Evolutionary conservation across 495 filamentous ascomycete species (phyloP), one percentile per base, ranked within the genome.

Genomic region (Geopyxis carbonaria): DNA sequence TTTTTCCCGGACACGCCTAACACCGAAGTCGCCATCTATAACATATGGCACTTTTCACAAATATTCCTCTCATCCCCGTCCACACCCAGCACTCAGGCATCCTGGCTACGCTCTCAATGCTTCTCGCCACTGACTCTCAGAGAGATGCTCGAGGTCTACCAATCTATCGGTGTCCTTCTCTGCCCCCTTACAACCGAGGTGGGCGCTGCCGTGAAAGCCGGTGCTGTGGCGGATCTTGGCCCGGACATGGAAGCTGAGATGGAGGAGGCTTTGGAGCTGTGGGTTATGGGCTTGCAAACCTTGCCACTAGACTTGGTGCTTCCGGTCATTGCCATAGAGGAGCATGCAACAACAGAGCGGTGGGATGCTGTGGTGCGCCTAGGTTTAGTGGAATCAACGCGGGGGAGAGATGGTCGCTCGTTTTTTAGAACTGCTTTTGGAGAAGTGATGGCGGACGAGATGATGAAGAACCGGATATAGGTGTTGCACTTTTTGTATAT

Each of bases 121-220:
- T 22, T 43, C 13, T 13, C 15, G n/a, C 23, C 32, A 8, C 32
- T 8, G 31, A 34, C 43, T 7, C 21, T 54, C 1, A 5, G 43
- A 9, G 51, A 54, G 36, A 41, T 54, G 13, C 19, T 54, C 15
- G 50, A 53, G 16, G 40, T 45, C 28, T 53, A 50, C 37, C 27
- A 42, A 22, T 53, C 45, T n/a, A 18, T 54, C 0, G 45, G 49
- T 4, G 50, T 53, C 7, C 22, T 54, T 5, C n/a, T 54, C 10
- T 24, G 42, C 2, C 51, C 51, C 4, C 42, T 54, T 10, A 33
- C 27, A 19, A 11, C 14, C 7, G 38, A 41, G 19, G 13, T 32
- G 3, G 22, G 13, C 11, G 13, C 27, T 1, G 38, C 38, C 7
- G 38, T 41, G 5, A 18, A 32, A 14, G 38, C 38, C 1, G 38